Conservation (phyloP, 495 filamentous ascomycete species). For the Aspergillus nanangensis region DNA sequence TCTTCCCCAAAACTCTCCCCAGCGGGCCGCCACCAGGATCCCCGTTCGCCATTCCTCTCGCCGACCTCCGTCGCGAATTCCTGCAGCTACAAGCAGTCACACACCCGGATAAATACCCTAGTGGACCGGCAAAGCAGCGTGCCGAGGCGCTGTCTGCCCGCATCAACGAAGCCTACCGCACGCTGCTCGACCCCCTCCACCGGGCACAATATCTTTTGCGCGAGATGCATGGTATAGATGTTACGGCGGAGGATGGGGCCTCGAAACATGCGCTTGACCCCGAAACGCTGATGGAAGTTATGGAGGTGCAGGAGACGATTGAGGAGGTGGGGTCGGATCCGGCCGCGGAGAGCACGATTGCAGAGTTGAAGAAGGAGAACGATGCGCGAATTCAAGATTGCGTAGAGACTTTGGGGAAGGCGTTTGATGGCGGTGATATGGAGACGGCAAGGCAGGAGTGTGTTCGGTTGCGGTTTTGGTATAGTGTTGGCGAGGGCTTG, state of each 20-base stretch:
- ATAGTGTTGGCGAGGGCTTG: slow-evolving; percentile 77
- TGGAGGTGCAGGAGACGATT: slow-evolving; percentile 82
- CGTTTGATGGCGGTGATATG: slow-evolving; percentile 65
- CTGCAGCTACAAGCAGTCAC: slow-evolving; percentile 71
- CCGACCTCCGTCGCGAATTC: slow-evolving; percentile 74
- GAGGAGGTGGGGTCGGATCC: slow-evolving; percentile 56
- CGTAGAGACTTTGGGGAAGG: slow-evolving; percentile 52
- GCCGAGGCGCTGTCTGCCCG: slow-evolving; percentile 70
- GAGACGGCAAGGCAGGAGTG: slow-evolving; percentile 63
- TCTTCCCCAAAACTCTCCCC: slow-evolving; percentile 82
- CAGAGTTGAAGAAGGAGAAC: slow-evolving; percentile 59
- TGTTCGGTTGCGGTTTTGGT: slow-evolving; percentile 84
- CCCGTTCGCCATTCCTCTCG: slow-evolving; percentile 65
- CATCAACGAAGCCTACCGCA: slow-evolving; percentile 88
- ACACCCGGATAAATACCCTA: slow-evolving; percentile 77
- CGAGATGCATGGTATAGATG: slow-evolving; percentile 63
- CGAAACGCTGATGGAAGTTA: slow-evolving; percentile 77
- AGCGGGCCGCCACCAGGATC: slow-evolving; percentile 74
- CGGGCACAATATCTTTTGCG: slow-evolving; percentile 81
- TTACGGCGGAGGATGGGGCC: slow-evolving; percentile 66
- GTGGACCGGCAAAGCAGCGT: slow-evolving; percentile 47
- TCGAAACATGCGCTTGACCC: slow-evolving; percentile 56
- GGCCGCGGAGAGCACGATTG: slow-evolving; percentile 58
- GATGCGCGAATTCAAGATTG: slow-evolving; percentile 57
- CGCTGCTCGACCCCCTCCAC: slow-evolving; percentile 67